These are phyloP conservation scores for Alternaria metachromatica DNA, from an alignment of 2,329 filamentous ascomycete genomes.

Conservation along the genomic window DNA sequence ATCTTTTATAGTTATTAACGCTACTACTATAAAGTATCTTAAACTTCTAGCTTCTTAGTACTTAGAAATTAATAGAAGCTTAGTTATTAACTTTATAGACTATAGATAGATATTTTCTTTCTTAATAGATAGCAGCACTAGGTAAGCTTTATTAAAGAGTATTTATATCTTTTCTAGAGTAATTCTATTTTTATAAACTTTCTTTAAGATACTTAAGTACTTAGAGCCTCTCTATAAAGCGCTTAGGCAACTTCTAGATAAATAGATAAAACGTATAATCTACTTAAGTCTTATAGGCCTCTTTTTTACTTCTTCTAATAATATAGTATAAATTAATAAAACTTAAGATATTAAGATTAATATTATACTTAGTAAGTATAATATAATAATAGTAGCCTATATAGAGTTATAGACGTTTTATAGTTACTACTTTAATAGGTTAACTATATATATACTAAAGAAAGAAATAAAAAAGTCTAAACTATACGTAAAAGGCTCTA, in stretches of 20 bases:
- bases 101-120: constrained; percentile 13
- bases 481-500: constrained; percentile 12
- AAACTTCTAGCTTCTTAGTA: constrained; percentile 13
- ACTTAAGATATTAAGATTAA: constrained; percentile 8
- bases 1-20: constrained; percentile 8
- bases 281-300: constrained; percentile 10
- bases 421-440: constrained; percentile 15
- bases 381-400: constrained; percentile 11
- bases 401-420: constrained; percentile 18
- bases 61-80: constrained; percentile 7
- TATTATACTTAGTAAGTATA: background rate
- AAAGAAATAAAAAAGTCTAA: constrained; percentile 15
- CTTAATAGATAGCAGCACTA: background rate
- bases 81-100: constrained; percentile 11
- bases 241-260: constrained; percentile 16
- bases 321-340: constrained; percentile 11
- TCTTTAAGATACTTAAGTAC: constrained; percentile 26
- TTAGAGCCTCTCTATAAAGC: constrained; percentile 18
- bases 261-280: constrained; percentile 17
- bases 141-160: constrained; percentile 9
- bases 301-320: constrained; percentile 12
- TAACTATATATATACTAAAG: constrained; percentile 12
- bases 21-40: constrained; percentile 12
- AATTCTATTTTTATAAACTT: constrained; percentile 18
- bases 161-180: constrained; percentile 8